A percentile compares a stretch with the other conserved stretches of the same genome.
Conservation (phyloP, 768 basidiomycete genomes). For the Mycena crocata region DNA sequence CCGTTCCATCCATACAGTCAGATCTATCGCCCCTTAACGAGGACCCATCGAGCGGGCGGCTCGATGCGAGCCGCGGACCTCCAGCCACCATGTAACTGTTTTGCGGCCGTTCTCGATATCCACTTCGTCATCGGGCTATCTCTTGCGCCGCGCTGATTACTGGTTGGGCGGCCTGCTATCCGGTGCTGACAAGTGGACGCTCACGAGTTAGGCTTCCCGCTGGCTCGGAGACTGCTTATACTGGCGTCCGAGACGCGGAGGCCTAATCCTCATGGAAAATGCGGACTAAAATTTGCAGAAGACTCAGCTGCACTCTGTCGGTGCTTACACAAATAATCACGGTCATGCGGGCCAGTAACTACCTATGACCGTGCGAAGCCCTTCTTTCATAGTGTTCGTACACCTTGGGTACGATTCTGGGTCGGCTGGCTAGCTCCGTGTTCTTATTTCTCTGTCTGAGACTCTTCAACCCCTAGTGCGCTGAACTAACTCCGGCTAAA, state of each 20-base stretch:
- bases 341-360: not conserved
- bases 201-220: slow-evolving; percentile 1
- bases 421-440: slow-evolving; percentile 9
- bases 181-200: slow-evolving; percentile 6
- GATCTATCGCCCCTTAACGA: slow-evolving; percentile 5
- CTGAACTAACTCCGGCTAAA: slow-evolving; percentile 4
- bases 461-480: slow-evolving; percentile 3
- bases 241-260: not conserved
- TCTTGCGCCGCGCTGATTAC: not conserved
- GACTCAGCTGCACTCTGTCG: not conserved
- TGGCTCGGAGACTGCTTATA: slow-evolving; percentile 1
- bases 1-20: not conserved
- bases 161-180: slow-evolving; percentile 4
- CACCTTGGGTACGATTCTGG: slow-evolving; percentile 1
- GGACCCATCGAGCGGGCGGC: not conserved
- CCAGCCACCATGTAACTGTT: not conserved
- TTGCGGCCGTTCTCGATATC: not conserved
- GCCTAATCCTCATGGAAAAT: not conserved
- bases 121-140: not conserved
- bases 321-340: not conserved
- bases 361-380: not conserved
- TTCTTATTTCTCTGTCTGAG: not conserved
- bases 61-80: slow-evolving; percentile 1
- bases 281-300: not conserved
- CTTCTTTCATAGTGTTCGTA: slow-evolving; percentile 8